phyloP scores from a whole-genome alignment of 2,329 filamentous ascomycete genomes.

The Graphiopsis chlorocephala region DNA sequence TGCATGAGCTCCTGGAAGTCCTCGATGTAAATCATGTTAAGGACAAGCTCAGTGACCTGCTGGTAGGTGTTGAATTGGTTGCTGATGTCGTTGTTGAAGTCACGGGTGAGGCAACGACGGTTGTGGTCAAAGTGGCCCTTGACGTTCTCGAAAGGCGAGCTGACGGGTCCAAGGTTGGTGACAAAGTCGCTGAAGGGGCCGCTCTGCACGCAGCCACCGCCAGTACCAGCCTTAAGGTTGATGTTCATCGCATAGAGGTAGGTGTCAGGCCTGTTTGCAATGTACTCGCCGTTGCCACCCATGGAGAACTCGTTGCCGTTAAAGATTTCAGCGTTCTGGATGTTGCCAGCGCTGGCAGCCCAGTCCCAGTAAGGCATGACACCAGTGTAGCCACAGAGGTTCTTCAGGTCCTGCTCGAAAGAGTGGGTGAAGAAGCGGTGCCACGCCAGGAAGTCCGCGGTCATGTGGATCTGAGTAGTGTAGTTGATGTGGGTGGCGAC shows the following conservation, averaged over 20 bases:
- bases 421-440: slow-evolving; percentile 39
- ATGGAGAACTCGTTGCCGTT: slow-evolving; percentile 50
- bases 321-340: slow-evolving; percentile 48
- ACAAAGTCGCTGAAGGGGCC: slow-evolving; percentile 49
- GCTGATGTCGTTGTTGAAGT: slow-evolving; percentile 31
- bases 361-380: slow-evolving; percentile 52
- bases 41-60: slow-evolving; percentile 24
- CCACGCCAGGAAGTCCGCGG: slow-evolving; percentile 36
- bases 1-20: slow-evolving; percentile 19
- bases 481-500: slow-evolving; percentile 20
- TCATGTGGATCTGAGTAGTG: slow-evolving; percentile 24
- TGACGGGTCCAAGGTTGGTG: slow-evolving; percentile 22
- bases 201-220: slow-evolving; percentile 52
- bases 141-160: slow-evolving; percentile 21
- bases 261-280: slow-evolving; percentile 15
- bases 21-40: slow-evolving; percentile 17
- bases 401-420: slow-evolving; percentile 37
- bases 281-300: slow-evolving; percentile 25
- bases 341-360: slow-evolving; percentile 43
- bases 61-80: slow-evolving; percentile 19
- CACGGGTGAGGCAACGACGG: slow-evolving; percentile 27
- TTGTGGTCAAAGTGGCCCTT: slow-evolving; percentile 19
- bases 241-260: slow-evolving; percentile 48
- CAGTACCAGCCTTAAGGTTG: slow-evolving; percentile 49
- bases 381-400: slow-evolving; percentile 40